Conservation (phyloP, 306 rosid species). For the Cicer judaicum region DNA sequence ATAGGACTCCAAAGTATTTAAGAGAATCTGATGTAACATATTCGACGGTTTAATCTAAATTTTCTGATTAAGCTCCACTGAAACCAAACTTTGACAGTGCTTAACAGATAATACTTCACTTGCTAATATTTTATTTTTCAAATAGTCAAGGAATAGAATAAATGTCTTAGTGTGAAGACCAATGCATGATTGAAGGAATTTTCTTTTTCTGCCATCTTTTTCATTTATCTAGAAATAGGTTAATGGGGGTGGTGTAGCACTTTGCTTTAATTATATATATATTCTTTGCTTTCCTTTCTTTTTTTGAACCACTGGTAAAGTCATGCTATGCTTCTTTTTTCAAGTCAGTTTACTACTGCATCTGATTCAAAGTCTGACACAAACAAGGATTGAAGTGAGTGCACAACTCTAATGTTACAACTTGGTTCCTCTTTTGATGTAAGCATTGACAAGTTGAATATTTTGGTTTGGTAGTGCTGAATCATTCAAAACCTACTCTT, state of each 20-base stretch:
- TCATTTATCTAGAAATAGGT: slow-evolving; percentile 58
- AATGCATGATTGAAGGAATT: slow-evolving; percentile 81
- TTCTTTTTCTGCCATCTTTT: slow-evolving; percentile 56
- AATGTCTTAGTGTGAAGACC: slow-evolving; percentile 42
- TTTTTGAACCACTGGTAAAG: slow-evolving; percentile 52
- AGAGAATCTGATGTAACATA: too few relatives aligned
- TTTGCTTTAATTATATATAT: slow-evolving; percentile 55
- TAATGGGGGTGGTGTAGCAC: slow-evolving; percentile 39
- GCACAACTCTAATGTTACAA: slow-evolving; percentile 21
- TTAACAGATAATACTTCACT: slow-evolving; percentile 64
- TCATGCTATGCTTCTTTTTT: slow-evolving; percentile 59
- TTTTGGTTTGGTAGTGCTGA: slow-evolving; percentile 45
- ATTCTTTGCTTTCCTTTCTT: slow-evolving; percentile 53
- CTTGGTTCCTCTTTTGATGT: slow-evolving; percentile 45
- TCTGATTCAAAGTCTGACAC: slow-evolving; percentile 57
- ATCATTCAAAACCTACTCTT: slow-evolving; percentile 56
- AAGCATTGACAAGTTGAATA: slow-evolving; percentile 52
- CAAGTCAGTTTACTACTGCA: slow-evolving; percentile 46
- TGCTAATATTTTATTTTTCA: not conserved
- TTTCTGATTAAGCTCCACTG: slow-evolving; percentile 41
- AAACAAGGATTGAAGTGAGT: slow-evolving; percentile 56
- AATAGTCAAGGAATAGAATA: slow-evolving; percentile 45
- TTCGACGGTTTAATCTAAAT: not conserved
- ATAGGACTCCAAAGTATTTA: too few relatives aligned
- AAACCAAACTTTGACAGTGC: slow-evolving; percentile 51